These are phyloP conservation scores for Albatrellus ellisii DNA, from an alignment of 768 basidiomycete species.

Conservation along the genomic window DNA sequence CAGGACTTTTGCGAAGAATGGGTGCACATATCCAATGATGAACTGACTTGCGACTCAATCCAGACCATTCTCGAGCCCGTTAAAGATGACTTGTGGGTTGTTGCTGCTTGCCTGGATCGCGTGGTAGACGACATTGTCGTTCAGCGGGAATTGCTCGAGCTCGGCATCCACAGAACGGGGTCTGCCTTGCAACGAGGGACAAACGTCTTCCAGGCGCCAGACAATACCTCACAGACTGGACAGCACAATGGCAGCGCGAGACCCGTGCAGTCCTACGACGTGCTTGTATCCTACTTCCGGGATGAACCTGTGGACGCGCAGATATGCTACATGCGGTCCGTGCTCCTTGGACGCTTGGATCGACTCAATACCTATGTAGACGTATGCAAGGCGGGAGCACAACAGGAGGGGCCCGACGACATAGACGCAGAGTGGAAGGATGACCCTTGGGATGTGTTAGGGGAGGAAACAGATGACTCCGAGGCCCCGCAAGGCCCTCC, in stretches of 20 bases:
- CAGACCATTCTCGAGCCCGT: conserved; percentile 34
- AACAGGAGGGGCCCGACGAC: conserved; percentile 18
- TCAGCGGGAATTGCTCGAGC: conserved; percentile 44
- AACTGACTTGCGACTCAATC: conserved; percentile 40
- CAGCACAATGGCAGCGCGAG: conserved; percentile 10
- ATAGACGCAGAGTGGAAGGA: conserved; percentile 56
- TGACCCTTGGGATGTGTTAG: conserved; percentile 61
- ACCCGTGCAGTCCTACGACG: conserved; percentile 16
- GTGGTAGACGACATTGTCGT: conserved; percentile 41
- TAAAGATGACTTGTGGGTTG: conserved; percentile 64
- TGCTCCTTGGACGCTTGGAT: conserved; percentile 60
- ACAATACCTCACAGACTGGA: conserved; percentile 10
- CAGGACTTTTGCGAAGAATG: conserved; percentile 31
- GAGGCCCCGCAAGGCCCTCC: conserved; percentile 21
- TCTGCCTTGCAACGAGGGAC: conserved; percentile 26
- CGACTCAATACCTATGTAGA: conserved; percentile 61
- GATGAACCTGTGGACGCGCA: conserved; percentile 46
- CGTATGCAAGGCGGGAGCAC: conserved; percentile 28
- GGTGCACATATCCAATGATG: conserved; percentile 39
- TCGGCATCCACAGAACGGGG: conserved; percentile 50
- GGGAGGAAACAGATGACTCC: conserved; percentile 13
- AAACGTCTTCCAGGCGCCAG: conserved; percentile 8
- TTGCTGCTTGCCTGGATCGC: conserved; percentile 60
- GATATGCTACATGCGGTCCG: conserved; percentile 47
- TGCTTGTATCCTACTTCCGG: conserved; percentile 40